Base-by-base conservation (phyloP, 179 eudicot genomes). In the Nepenthes alata region DNA sequence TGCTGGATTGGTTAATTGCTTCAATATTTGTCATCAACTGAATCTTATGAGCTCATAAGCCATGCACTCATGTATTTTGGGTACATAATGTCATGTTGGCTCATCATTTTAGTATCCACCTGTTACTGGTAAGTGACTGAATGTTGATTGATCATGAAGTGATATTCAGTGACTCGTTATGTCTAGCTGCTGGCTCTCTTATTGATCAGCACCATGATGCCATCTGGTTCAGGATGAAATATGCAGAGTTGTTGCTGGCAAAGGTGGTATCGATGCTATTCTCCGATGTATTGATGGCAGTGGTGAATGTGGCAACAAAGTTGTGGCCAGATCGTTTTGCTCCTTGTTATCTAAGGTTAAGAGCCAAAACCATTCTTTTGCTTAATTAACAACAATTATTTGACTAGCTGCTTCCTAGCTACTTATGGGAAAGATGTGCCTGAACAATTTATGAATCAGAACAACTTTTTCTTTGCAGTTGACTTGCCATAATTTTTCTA, bases 201-300 rank as follows among this genome's bases (percentile, higher is more conserved):
- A 1, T 50, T 58, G n/a, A 55, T 12, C 55, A 39, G 34, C 36
- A 14, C 50, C 34, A 25, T 25, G 25, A 25, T 25, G 25, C 25
- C 25, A 6, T 47, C 62, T 69, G 65, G 25, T 25, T 81, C 83
- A 93, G 98, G 99, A 94, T 76, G 98, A 93, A 61, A 90, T 94
- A 75, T 94, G 97, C 75, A 81, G 86, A 75, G 81, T 85, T 51
- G 63, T 87, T 59, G 94, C 99, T 60, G 83, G 82, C 16, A 79
- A 57, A 74, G 95, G 97, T 59, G 99, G 97, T 68, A 75, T 94
- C 70, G 95, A 87, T 79, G 82, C 84, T 55, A 67, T 85, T 81
- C 80, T 94, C 62, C 64, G 47, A 57, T 87, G 94, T 69, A 79
- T 90, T 68, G 88, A 85, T 72, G 89, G 87, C 55, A 83, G 94